Evolutionary conservation across 768 basidiomycete species (phyloP).

Genomic region (Strobilomyces echinocephalus): DNA sequence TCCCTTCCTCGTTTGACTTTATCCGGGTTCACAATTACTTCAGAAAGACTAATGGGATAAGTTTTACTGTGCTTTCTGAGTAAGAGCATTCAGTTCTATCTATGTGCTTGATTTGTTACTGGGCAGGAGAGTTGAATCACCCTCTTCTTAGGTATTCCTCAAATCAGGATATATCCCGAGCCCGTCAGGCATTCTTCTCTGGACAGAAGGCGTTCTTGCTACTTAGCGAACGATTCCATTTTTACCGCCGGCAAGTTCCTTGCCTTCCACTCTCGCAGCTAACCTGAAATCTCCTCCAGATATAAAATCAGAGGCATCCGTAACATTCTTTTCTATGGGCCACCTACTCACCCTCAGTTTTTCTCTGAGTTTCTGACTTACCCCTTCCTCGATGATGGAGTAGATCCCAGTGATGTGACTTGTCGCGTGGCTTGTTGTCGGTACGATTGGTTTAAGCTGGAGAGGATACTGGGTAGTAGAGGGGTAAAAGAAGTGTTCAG

Average conservation of each 20-base stretch:
- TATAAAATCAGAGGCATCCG: conserved; percentile 92
- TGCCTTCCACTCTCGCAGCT: neutral
- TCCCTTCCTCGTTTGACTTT: conserved; percentile 96
- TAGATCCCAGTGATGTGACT: conserved; percentile 84
- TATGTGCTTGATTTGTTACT: neutral
- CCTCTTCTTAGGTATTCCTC: conserved; percentile 67
- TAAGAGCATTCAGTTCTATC: conserved; percentile 32
- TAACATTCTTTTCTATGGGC: conserved; percentile 90
- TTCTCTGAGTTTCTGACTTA: conserved; percentile 87
- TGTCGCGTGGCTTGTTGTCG: conserved; percentile 78
- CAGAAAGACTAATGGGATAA: conserved; percentile 62
- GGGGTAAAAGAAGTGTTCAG: conserved; percentile 18
- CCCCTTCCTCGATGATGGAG: conserved; percentile 85
- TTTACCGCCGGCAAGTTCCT: conserved; percentile 70
- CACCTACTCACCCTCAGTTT: conserved; percentile 87
- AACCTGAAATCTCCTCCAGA: conserved; percentile 34
- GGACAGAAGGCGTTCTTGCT: conserved; percentile 84
- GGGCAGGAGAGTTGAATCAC: neutral
- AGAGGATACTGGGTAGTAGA: conserved; percentile 54
- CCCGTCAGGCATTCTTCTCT: conserved; percentile 87
- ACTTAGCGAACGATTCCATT: conserved; percentile 97
- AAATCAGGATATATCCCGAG: conserved; percentile 91
- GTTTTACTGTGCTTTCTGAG: conserved; percentile 88
- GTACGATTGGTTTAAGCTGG: conserved; percentile 85
- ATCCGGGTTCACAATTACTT: conserved; percentile 87